These are phyloP conservation scores for Euclidium syriacum DNA, from an alignment of 345 rosid species.

Conservation along the genomic window DNA sequence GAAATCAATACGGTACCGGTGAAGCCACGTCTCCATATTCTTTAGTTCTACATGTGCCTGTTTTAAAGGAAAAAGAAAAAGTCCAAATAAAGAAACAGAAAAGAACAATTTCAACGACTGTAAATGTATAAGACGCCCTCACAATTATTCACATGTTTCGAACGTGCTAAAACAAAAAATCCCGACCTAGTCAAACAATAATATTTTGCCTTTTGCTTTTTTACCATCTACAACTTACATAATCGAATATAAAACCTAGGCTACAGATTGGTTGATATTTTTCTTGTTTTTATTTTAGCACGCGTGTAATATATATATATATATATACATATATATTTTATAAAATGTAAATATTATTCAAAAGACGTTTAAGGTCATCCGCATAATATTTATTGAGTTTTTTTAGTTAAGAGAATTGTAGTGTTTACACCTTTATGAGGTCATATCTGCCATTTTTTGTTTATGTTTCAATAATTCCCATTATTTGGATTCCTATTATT, in stretches of 20 bases:
- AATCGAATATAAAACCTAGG: no score
- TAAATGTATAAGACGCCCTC: neutral
- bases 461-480: neutral
- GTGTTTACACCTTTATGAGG: neutral
- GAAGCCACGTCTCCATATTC: conserved; percentile 16
- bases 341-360: no score
- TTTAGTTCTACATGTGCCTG: conserved; percentile 25
- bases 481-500: neutral
- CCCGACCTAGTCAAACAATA: neutral
- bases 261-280: no score
- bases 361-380: no score
- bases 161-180: conserved; percentile 14
- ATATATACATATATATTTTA: no score
- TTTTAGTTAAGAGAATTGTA: no score
- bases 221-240: no score
- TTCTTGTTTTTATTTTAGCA: no score
- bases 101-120: conserved; percentile 20
- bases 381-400: no score
- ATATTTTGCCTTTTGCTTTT: no score
- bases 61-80: conserved; percentile 10
- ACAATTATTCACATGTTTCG: neutral
- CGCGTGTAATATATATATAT: no score
- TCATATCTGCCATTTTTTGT: neutral
- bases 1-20: neutral
- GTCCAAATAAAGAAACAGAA: conserved; percentile 4